Evolutionary conservation across 2,329 filamentous ascomycete genomes (phyloP).

Genomic region (Penicillium aurantiogriseum): DNA sequence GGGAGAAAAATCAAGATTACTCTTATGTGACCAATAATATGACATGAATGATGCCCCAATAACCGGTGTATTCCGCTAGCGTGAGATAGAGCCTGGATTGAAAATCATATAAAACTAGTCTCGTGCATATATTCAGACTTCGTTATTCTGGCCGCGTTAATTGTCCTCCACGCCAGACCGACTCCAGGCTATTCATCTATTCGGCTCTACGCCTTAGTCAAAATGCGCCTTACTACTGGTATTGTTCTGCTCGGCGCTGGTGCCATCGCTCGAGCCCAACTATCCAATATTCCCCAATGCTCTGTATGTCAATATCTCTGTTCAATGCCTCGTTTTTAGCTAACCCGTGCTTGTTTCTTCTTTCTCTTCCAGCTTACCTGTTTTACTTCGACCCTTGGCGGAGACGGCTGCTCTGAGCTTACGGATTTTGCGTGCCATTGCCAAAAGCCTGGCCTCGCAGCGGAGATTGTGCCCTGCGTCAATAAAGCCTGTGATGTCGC

Average conservation of each 20-base stretch:
- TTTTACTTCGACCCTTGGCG: neutral
- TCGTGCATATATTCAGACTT: neutral
- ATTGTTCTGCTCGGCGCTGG: neutral
- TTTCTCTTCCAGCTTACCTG: slow-evolving; percentile 1
- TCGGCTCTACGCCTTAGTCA: neutral
- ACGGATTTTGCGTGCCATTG: slow-evolving; percentile 5
- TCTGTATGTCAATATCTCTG: neutral
- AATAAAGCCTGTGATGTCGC: slow-evolving; percentile 3
- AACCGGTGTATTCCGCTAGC: neutral
- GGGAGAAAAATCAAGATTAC: neutral
- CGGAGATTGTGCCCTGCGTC: slow-evolving; percentile 2
- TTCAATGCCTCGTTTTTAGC: neutral
- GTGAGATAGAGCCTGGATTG: neutral
- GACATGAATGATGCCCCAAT: neutral
- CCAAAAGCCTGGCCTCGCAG: slow-evolving; percentile 5
- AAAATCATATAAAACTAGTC: slow-evolving; percentile 3
- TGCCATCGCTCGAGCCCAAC: neutral
- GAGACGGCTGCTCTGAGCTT: slow-evolving; percentile 5
- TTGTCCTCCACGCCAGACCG: neutral
- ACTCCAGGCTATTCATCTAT: neutral
- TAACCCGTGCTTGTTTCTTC: neutral
- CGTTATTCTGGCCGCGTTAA: neutral
- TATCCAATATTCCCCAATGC: slow-evolving; percentile 6
- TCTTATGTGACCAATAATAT: slow-evolving; percentile 1
- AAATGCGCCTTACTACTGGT: slow-evolving; percentile 1